These are phyloP conservation scores for Geranium rotundifolium DNA, from an alignment of 345 rosid species.

Conservation along the genomic window DNA sequence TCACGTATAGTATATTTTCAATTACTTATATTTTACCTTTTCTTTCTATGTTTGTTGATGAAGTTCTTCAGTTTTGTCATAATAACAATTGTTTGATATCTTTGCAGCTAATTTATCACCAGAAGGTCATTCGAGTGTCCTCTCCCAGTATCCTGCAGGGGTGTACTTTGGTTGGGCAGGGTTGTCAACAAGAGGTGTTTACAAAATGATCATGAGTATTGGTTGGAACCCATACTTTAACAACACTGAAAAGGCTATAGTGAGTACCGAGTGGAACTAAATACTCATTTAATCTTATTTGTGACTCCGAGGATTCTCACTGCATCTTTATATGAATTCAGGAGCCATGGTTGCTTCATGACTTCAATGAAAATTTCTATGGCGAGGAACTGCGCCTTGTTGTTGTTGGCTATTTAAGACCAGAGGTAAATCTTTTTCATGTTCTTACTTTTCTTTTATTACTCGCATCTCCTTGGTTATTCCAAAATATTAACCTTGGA, in stretches of 20 bases:
- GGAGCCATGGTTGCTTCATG: conserved; percentile 96
- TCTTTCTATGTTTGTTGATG: too few relatives aligned
- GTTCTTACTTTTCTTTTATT: neutral
- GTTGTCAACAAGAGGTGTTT: conserved; percentile 48
- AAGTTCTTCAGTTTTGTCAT: too few relatives aligned
- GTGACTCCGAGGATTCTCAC: neutral
- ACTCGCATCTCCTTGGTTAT: neutral
- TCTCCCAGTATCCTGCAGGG: conserved; percentile 71
- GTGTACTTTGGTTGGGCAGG: conserved; percentile 96
- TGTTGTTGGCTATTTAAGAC: conserved; percentile 77
- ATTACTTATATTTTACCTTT: too few relatives aligned
- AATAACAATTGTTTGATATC: neutral
- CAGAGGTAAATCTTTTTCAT: conserved; percentile 41
- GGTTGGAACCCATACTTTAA: conserved; percentile 92
- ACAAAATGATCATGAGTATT: conserved; percentile 89
- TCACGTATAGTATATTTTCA: too few relatives aligned
- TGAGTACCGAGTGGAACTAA: conserved; percentile 24
- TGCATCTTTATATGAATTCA: conserved; percentile 13
- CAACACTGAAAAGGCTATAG: conserved; percentile 78
- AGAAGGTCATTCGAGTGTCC: conserved; percentile 42
- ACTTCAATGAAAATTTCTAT: conserved; percentile 74
- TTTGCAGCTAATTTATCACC: conserved; percentile 77
- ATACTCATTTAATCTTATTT: neutral
- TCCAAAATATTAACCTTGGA: conserved; percentile 1
- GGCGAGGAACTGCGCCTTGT: conserved; percentile 74